A percentile compares a stretch with the other conserved stretches of the same genome.
Conservation (phyloP, 2,329 filamentous ascomycete species). For the Colletotrichum destructivum region DNA sequence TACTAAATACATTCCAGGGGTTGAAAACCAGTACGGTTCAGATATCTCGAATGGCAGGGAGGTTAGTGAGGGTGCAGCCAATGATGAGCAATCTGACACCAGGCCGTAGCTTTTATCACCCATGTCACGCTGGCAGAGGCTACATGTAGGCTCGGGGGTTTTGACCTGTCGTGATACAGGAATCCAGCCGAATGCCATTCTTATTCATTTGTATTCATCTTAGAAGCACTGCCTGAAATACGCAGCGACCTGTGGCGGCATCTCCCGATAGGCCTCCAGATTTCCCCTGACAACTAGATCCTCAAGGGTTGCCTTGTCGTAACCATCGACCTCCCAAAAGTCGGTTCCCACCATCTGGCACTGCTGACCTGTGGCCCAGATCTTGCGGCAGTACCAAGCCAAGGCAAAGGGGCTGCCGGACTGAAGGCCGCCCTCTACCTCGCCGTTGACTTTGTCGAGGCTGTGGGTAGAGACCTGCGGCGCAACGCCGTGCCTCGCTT, state of each 20-base stretch:
- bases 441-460: constrained; percentile 45
- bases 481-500: constrained; percentile 44
- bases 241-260: constrained; percentile 44
- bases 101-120: too few relatives aligned
- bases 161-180: too few relatives aligned
- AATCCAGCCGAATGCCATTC: too few relatives aligned
- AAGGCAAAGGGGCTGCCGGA: constrained; percentile 43
- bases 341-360: constrained; percentile 44
- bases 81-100: too few relatives aligned
- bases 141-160: too few relatives aligned
- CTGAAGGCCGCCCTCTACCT: constrained; percentile 44
- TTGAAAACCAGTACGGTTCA: too few relatives aligned
- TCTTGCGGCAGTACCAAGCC: constrained; percentile 49
- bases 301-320: constrained; percentile 45
- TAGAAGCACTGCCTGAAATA: not conserved
- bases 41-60: too few relatives aligned
- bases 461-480: constrained; percentile 43
- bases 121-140: too few relatives aligned
- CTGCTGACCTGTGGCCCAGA: constrained; percentile 47
- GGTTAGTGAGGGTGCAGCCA: too few relatives aligned
- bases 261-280: constrained; percentile 45
- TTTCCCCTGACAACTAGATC: constrained; percentile 44
- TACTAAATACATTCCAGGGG: too few relatives aligned
- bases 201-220: not conserved
- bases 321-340: constrained; percentile 48